These are phyloP conservation scores for Blastomyces silverae DNA, from an alignment of 2,329 filamentous ascomycete genomes.

Conservation along the genomic window DNA sequence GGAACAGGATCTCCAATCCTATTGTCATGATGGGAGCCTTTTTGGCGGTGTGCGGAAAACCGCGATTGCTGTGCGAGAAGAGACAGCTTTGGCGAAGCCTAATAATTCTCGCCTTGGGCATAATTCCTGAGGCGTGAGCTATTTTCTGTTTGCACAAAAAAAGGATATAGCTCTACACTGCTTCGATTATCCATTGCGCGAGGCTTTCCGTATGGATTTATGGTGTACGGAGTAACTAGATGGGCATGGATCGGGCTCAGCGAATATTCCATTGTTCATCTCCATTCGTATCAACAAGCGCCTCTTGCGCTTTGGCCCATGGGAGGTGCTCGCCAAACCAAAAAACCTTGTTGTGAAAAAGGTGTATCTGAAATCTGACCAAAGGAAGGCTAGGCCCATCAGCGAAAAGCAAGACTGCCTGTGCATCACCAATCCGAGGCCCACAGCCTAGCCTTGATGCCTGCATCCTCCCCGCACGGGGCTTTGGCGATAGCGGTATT, in stretches of 20 bases:
- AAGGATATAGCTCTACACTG: background rate
- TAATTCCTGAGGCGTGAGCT: background rate
- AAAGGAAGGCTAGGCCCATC: background rate
- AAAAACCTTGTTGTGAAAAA: background rate
- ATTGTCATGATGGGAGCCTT: background rate
- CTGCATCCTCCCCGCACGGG: constrained; percentile 5
- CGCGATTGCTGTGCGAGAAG: background rate
- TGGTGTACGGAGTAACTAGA: background rate
- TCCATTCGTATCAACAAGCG: background rate
- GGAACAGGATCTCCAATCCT: background rate
- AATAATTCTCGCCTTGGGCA: background rate
- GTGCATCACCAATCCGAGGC: constrained; percentile 1
- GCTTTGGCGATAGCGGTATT: background rate
- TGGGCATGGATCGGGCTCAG: background rate
- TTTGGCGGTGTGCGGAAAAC: background rate
- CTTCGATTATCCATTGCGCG: background rate
- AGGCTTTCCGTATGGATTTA: background rate
- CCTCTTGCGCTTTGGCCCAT: background rate
- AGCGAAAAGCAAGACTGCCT: background rate
- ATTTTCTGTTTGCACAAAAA: background rate
- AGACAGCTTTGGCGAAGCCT: background rate
- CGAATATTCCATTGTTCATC: background rate
- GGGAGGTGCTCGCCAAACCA: background rate
- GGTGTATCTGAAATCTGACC: constrained; percentile 7
- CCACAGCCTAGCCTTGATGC: background rate